These are phyloP conservation scores for Dioscorea dumetorum DNA, from an alignment of 106 monocot species.

Conservation along the genomic window DNA sequence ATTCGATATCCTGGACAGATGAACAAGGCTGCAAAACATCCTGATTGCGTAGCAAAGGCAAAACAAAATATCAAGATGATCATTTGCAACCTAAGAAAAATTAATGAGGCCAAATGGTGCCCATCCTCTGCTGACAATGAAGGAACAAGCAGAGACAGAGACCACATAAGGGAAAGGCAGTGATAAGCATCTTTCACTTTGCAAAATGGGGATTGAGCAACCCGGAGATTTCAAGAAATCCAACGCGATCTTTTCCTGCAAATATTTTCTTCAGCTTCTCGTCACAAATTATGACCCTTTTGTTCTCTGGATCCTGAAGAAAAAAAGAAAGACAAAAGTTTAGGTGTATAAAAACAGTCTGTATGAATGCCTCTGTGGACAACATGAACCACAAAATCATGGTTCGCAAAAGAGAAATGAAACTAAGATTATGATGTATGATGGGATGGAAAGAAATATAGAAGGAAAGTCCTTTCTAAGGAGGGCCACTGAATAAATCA, in stretches of 20 bases:
- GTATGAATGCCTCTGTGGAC: too few species aligned
- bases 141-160: background rate
- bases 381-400: too few species aligned
- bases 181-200: constrained; percentile 22
- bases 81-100: too few species aligned
- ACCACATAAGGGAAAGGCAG: background rate
- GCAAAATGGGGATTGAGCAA: constrained; percentile 72
- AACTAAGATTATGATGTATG: too few species aligned
- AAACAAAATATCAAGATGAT: background rate
- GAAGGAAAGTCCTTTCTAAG: too few species aligned
- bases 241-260: constrained; percentile 62
- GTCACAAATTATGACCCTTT: constrained; percentile 65
- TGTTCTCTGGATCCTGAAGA: constrained; percentile 64
- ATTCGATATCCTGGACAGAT: background rate
- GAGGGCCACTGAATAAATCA: too few species aligned
- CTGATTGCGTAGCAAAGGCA: background rate
- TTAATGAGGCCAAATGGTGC: background rate
- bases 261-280: constrained; percentile 71
- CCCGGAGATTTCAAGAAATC: constrained; percentile 72
- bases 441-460: too few species aligned
- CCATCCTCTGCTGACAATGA: background rate
- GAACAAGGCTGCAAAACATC: background rate
- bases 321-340: background rate
- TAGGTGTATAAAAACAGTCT: too few species aligned
- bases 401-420: too few species aligned